Conservation (phyloP, 306 rosid species). For the Cucurbita moschata region DNA sequence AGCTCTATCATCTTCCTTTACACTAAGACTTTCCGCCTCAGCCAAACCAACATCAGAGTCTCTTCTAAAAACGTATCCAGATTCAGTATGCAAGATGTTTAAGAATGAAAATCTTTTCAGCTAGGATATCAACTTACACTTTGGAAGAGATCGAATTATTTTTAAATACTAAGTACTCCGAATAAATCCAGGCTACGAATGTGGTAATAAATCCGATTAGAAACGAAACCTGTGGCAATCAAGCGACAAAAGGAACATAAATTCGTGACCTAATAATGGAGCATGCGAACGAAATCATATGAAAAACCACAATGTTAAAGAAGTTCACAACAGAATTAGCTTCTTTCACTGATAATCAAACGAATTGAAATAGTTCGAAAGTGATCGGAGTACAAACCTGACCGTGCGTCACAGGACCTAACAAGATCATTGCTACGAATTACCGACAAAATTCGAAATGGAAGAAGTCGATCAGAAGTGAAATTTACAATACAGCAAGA, state of each 20-base stretch:
- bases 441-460: not conserved
- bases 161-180: constrained; percentile 65
- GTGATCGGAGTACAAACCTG: constrained; percentile 44
- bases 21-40: constrained; percentile 27
- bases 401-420: constrained; percentile 57
- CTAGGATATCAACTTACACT: constrained; percentile 32
- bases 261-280: not conserved
- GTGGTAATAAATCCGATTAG: not conserved
- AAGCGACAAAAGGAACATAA: not conserved
- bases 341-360: not conserved
- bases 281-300: not conserved
- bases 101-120: not conserved
- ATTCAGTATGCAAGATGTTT: constrained; percentile 7
- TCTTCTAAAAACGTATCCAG: constrained; percentile 33
- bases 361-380: not conserved
- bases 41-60: constrained; percentile 53
- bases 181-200: constrained; percentile 47
- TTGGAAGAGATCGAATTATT: constrained; percentile 41
- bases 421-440: constrained; percentile 30
- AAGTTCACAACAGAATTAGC: not conserved
- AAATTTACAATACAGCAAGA: not conserved
- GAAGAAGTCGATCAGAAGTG: not conserved
- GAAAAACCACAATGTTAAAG: not conserved
- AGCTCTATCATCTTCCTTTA: constrained; percentile 48
- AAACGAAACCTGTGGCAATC: not conserved